Evolutionary conservation across 441 rosid genomes (phyloP).

Genomic region (Aquilaria agallochum): DNA sequence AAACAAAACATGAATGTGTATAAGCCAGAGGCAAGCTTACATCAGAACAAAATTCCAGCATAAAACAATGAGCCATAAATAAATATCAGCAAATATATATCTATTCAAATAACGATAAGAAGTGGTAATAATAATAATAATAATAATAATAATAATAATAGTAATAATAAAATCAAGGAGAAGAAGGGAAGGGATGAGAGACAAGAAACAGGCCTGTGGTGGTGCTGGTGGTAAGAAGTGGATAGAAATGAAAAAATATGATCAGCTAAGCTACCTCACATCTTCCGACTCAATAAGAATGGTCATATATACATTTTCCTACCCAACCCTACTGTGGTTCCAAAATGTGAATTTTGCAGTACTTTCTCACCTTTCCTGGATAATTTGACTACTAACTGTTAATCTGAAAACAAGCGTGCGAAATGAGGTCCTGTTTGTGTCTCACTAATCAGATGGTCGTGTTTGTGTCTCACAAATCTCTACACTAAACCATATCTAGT

Average conservation of each 20-base stretch:
- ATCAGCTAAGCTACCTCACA: background rate
- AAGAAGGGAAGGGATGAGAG: conserved; percentile 13
- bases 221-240: conserved; percentile 11
- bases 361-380: no score
- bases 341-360: no score
- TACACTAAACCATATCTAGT: no score
- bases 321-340: no score
- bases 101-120: background rate
- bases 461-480: no score
- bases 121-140: background rate
- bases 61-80: conserved; percentile 5
- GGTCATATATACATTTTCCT: no score
- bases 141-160: background rate
- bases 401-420: no score
- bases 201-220: conserved; percentile 13
- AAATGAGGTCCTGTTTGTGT: no score
- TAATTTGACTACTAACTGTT: no score
- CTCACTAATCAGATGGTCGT: no score
- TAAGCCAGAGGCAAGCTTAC: conserved; percentile 12
- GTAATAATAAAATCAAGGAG: conserved; percentile 2
- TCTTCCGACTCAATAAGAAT: no score
- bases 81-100: background rate
- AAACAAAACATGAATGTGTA: conserved; percentile 12
- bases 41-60: conserved; percentile 24
- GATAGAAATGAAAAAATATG: conserved; percentile 52